phyloP scores from a whole-genome alignment of 2,329 filamentous ascomycete species.

The Cordyceps farinosa region DNA sequence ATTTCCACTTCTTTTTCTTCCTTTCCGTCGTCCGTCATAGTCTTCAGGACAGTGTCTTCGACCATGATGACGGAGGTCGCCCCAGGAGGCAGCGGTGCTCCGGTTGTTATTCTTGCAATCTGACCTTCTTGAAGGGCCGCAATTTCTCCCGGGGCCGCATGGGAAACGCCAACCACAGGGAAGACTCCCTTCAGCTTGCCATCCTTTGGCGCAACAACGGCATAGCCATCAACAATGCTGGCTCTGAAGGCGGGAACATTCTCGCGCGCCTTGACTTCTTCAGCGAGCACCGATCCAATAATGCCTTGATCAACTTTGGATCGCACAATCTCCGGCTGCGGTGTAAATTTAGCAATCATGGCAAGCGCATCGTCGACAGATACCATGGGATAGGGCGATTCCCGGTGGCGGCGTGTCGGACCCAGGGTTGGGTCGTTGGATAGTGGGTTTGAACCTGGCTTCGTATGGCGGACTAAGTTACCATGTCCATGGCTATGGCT shows the following conservation, averaged over 20 bases:
- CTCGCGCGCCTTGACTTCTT: conserved; percentile 75
- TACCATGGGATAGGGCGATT: conserved; percentile 90
- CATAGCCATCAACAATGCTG: conserved; percentile 96
- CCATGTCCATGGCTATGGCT: conserved; percentile 54
- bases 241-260: conserved; percentile 90
- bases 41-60: conserved; percentile 79
- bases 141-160: conserved; percentile 71
- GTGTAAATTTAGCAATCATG: conserved; percentile 70
- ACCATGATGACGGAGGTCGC: conserved; percentile 90
- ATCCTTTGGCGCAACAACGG: conserved; percentile 64
- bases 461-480: conserved; percentile 69
- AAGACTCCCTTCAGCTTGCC: conserved; percentile 73
- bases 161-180: conserved; percentile 81
- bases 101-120: conserved; percentile 89
- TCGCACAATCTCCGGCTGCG: conserved; percentile 54
- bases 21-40: conserved; percentile 70
- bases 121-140: conserved; percentile 65
- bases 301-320: conserved; percentile 61
- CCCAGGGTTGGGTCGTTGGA: conserved; percentile 61
- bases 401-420: conserved; percentile 69
- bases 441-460: conserved; percentile 51
- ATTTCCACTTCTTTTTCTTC: conserved; percentile 91
- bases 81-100: conserved; percentile 82
- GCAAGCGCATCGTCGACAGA: conserved; percentile 76
- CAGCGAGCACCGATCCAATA: conserved; percentile 74